These are phyloP conservation scores for Microascus cirrosus DNA, from an alignment of 2,329 filamentous ascomycete species.

Conservation along the genomic window DNA sequence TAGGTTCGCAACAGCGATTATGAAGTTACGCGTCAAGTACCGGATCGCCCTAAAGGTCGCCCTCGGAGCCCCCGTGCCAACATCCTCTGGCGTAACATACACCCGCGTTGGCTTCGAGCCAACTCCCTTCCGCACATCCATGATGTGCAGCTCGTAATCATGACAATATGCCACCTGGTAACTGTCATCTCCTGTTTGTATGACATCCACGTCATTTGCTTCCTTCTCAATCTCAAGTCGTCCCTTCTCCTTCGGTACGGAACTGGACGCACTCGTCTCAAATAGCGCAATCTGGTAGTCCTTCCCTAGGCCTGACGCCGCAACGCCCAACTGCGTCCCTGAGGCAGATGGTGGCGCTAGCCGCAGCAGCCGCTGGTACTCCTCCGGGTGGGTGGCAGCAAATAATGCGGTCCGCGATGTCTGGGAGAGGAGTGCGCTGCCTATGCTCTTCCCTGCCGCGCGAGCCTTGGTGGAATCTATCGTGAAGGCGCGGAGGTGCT, in stretches of 20 bases:
- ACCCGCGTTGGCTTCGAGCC: conserved; percentile 36
- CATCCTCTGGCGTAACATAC: conserved; percentile 43
- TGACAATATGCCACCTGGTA: conserved; percentile 73
- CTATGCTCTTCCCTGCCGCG: conserved; percentile 14
- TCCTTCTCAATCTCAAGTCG: conserved; percentile 40
- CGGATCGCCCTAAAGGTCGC: conserved; percentile 47
- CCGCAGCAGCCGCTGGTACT: conserved; percentile 49
- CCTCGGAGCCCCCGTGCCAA: conserved; percentile 23
- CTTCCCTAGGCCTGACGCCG: conserved; percentile 67
- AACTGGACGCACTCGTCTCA: conserved; percentile 41
- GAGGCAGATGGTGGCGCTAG: conserved; percentile 37
- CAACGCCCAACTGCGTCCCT: conserved; percentile 58
- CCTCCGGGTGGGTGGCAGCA: conserved; percentile 32
- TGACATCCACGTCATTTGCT: conserved; percentile 58
- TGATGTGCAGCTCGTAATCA: conserved; percentile 60
- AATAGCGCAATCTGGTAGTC: conserved; percentile 74
- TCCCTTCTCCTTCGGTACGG: conserved; percentile 31
- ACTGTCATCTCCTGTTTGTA: conserved; percentile 46
- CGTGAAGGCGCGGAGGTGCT: conserved; percentile 70
- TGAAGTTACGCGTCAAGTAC: conserved; percentile 45
- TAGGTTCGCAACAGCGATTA: conserved; percentile 46
- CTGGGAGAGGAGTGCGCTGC: conserved; percentile 33
- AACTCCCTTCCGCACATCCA: conserved; percentile 34
- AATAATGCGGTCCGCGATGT: conserved; percentile 42
- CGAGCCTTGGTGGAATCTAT: conserved; percentile 32